phyloP scores from a whole-genome alignment of 805 yeast genomes.

The Candida patagonica region DNA sequence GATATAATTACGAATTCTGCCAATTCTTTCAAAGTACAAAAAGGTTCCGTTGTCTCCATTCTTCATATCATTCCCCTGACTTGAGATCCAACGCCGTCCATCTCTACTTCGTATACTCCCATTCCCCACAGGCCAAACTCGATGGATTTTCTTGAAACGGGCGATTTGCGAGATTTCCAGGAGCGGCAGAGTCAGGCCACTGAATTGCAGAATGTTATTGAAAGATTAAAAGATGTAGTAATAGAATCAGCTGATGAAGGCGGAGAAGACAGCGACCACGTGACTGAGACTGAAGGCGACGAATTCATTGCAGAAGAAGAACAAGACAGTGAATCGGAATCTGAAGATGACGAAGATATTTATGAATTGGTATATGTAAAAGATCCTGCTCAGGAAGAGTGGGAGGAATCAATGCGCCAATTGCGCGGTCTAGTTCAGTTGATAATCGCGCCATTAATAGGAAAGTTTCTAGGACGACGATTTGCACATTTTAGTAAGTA shows the following conservation, averaged over 20 bases:
- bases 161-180: neutral
- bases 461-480: slow-evolving; percentile 58
- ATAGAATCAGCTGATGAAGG: neutral
- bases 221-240: neutral
- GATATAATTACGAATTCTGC: no score
- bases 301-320: neutral
- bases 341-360: slow-evolving; percentile 7
- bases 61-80: no score
- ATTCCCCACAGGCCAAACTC: no score
- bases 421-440: slow-evolving; percentile 44
- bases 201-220: neutral
- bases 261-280: neutral
- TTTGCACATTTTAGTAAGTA: slow-evolving; percentile 32
- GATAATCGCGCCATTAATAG: slow-evolving; percentile 54
- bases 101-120: no score
- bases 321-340: slow-evolving; percentile 1
- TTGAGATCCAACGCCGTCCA: no score
- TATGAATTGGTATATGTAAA: slow-evolving; percentile 21
- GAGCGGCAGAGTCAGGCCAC: no score
- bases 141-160: neutral
- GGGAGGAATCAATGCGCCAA: slow-evolving; percentile 63
- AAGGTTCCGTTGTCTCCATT: no score
- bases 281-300: neutral
- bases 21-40: no score
- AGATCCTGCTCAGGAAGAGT: slow-evolving; percentile 50